Base-by-base conservation (phyloP, 2,329 filamentous ascomycete genomes). In the Aspergillus flavus region DNA sequence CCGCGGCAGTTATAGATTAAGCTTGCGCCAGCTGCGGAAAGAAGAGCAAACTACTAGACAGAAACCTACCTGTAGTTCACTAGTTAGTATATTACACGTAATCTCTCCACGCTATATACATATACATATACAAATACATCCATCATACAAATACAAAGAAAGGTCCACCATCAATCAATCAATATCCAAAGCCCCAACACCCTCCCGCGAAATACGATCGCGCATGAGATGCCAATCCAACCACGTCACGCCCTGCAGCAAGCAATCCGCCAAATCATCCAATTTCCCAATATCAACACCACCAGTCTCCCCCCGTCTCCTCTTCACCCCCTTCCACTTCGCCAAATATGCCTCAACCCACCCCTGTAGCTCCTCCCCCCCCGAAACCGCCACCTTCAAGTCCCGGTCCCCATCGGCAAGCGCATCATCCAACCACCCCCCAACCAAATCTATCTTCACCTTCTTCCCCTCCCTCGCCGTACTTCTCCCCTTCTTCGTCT, bases 241-340 rank as follows among this genome's bases (percentile, higher is more conserved):
- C 88, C 91, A 94, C 3, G 91, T 89, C 63, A 92, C 82, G 2
- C 88, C 92, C 75, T 96, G 92, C 59, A 95, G 75, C 30, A 95
- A 79, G 73, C 89, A 91, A 79, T 96, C 92, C 0, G 92, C 90
- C 57, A 96, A 78, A 79, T 96, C 92, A 76, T 96, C 92, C 59
- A 94, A 76, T 76, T 95, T 95, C n/a, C 71, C 75, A 39, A 76
- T 68, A 41, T 67, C 65, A 52, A 62, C 21, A 41, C 30, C 46
- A 6, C 48, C 16, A 4, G 12, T 9, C 19, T 30, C 26, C 4
- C 48, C 48, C 41, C 53, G 30, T 10, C 36, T 11, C 14, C n/a
- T 26, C 30, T 11, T 54, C 32, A 67, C 61, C 48, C 68, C 62
- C 34, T 66, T 58, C 75, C 72, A 74, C 66, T 76, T 76, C 7